These are phyloP conservation scores for Trypanosoma grayi DNA, from an alignment of 208 protist genomes.

Conservation along the genomic window DNA sequence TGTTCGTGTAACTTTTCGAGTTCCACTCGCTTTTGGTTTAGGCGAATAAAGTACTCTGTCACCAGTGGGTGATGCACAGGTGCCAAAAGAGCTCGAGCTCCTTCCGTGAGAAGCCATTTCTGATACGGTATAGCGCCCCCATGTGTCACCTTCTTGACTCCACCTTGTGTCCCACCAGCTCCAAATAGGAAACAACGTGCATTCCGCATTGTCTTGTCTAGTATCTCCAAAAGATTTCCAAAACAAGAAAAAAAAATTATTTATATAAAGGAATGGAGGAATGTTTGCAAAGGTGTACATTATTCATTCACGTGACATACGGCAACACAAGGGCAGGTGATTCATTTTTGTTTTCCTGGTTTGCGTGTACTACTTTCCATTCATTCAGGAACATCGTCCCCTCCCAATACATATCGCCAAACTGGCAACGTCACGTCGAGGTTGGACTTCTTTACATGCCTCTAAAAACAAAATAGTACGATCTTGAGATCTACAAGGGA, in stretches of 20 bases:
- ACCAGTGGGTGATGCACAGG: constrained; percentile 78
- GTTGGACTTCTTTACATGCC: constrained; percentile 1
- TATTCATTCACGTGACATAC: not conserved
- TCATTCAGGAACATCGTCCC: too few species aligned
- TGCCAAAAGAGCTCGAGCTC: constrained; percentile 43
- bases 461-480: constrained; percentile 1
- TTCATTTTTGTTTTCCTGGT: too few species aligned
- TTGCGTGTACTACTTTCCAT: too few species aligned
- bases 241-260: constrained; percentile 15
- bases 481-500: constrained; percentile 14
- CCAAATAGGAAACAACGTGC: constrained; percentile 42
- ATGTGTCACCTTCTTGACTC: constrained; percentile 57
- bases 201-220: constrained; percentile 17
- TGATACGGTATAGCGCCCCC: constrained; percentile 44
- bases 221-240: constrained; percentile 1
- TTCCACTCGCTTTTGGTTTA: constrained; percentile 49
- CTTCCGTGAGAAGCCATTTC: constrained; percentile 56
- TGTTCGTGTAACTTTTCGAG: constrained; percentile 55
- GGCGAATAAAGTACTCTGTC: constrained; percentile 77
- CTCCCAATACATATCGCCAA: too few species aligned
- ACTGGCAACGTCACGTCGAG: not conserved
- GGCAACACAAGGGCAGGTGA: too few species aligned
- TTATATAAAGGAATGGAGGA: constrained; percentile 4
- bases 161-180: constrained; percentile 74
- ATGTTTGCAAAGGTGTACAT: not conserved